Evolutionary conservation across 2,329 filamentous ascomycete species (phyloP), one percentile per base, ranked within the genome.

Genomic region (Talaromyces sp.): DNA sequence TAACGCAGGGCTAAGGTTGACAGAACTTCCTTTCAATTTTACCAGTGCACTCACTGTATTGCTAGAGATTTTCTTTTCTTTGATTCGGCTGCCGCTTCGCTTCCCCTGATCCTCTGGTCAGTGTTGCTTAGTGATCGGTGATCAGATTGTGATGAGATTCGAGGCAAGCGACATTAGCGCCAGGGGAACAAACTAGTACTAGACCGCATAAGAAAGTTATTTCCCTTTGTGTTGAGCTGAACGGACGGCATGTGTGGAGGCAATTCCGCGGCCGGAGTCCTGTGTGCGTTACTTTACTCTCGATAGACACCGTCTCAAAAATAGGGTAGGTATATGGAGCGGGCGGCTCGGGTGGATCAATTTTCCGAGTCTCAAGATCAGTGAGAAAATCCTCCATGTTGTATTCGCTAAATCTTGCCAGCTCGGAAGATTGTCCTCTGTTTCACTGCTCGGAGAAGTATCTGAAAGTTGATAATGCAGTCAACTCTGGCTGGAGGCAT

Each of bases 1-100:
- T 62, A 62, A 62, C 19, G 61, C 61, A 56, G 31, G 47, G 49
- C 49, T 62, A 56, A 56, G 27, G 22, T 45, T 56, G 61, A 62
- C 61, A 56, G 61, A 45, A 61, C 45, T 61, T 61, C 27, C 25
- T 33, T 33, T 7, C 27, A 17, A 17, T 15, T 52, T 33, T 25
- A 17, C 33, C 33, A 52, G 27, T 22, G 22, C 17, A 17, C 25
- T n/a, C 13, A 3, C 43, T 47, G 8, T 11, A 11, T 3, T 9
- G 39, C 39, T 22, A 9, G 5, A 7, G 4, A 31, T 25, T 47
- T 47, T 17, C 3, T 47, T 50, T 50, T 50, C 22, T 27, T 13
- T 49, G 45, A 13, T 17, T 25, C n/a, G n/a, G n/a, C n/a, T 9
- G n/a, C 43, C 43, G 19, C 41, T 19, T 47, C 22, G 49, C 8